Percentiles rank a stretch among this genome's conserved stretches.
phyloP scores from a whole-genome alignment of 225 moss, liverwort and hornwort genomes.

The Rhytidiadelphus loreus region DNA sequence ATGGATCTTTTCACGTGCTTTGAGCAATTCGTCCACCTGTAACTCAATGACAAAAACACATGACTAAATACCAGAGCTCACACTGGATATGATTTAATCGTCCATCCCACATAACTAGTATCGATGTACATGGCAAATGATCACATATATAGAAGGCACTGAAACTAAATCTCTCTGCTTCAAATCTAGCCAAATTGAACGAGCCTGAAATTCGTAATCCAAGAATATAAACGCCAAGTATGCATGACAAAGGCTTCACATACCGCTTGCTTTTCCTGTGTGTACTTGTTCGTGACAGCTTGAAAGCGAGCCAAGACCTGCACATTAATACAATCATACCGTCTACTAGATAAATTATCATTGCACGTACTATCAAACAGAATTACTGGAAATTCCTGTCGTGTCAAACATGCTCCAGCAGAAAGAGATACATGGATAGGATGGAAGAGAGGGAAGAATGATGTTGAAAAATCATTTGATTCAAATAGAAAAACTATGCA shows the following conservation, averaged over 20 bases:
- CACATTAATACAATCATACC: not conserved
- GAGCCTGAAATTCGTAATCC: not conserved
- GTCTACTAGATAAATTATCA: not conserved
- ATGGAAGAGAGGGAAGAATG: not conserved
- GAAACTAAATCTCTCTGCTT: not conserved
- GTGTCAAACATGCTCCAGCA: not conserved
- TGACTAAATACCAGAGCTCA: not conserved
- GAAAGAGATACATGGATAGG: not conserved
- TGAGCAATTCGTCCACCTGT: conserved; percentile 88
- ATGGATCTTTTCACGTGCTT: conserved; percentile 71
- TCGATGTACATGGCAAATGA: not conserved
- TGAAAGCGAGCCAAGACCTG: conserved; percentile 77
- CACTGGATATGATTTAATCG: not conserved
- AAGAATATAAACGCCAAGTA: not conserved
- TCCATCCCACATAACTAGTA: not conserved
- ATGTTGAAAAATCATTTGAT: not conserved
- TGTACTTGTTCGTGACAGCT: conserved; percentile 75
- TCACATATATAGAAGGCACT: not conserved
- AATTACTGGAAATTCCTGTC: not conserved
- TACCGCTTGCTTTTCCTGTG: conserved; percentile 82
- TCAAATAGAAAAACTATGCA: not conserved
- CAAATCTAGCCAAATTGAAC: not conserved
- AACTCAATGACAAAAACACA: not conserved
- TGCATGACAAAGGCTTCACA: not conserved
- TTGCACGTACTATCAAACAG: not conserved